Percentiles rank a stretch among this genome's conserved stretches.
Conservation (phyloP, 345 rosid species). For the Rhodamnia argentea region DNA sequence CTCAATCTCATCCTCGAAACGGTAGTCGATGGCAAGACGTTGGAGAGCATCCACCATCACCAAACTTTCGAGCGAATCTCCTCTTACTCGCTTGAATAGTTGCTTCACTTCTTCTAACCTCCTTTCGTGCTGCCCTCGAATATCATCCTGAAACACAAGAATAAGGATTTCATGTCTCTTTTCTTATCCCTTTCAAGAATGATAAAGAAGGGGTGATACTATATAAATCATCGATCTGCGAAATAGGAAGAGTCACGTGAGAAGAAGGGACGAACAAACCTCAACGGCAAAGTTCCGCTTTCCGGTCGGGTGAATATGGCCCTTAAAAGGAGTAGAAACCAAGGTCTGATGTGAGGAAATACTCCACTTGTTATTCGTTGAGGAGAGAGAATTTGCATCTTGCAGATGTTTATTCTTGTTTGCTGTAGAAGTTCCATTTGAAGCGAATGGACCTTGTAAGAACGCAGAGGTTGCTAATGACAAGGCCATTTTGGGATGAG, state of each 20-base stretch:
- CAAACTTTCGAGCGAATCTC: background rate
- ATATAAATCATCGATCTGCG: background rate
- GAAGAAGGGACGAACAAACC: background rate
- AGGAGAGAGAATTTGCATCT: background rate
- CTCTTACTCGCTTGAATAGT: background rate
- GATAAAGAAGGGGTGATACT: background rate
- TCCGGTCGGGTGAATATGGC: background rate
- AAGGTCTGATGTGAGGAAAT: background rate
- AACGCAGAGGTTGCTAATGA: background rate
- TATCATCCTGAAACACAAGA: background rate
- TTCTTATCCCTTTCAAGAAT: background rate
- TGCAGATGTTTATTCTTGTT: background rate
- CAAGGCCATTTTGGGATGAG: background rate
- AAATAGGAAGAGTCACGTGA: background rate
- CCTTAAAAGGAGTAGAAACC: background rate
- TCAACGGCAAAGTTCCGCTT: background rate
- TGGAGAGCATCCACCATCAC: slow-evolving; percentile 4
- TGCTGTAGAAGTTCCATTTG: background rate
- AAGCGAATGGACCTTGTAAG: background rate
- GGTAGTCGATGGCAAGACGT: background rate
- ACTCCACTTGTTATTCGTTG: background rate
- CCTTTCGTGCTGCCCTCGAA: background rate
- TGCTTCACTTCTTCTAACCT: background rate
- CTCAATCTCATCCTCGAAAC: background rate
- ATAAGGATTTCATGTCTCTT: background rate